Evolutionary conservation across 441 rosid species (phyloP), one percentile per base, ranked within the genome.

Genomic region (Pelargonium myrrhifolium): DNA sequence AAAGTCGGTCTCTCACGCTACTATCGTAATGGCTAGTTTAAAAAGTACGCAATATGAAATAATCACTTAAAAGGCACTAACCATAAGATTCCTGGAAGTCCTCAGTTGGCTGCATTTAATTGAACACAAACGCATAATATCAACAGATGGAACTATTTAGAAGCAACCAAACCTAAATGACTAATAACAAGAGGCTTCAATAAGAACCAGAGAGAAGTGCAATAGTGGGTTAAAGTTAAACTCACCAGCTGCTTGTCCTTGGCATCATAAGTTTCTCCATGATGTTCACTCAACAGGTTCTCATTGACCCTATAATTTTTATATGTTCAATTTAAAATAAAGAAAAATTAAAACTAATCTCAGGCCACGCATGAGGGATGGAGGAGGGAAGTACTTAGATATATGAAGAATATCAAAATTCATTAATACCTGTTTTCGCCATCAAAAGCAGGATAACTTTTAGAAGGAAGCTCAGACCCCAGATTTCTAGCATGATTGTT

Each of bases 361-460:
- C 26, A 24, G 26, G 26, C 26, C 26, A 24, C 26, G 26, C 26
- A 24, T 24, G 26, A 24, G 26, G 26, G 26, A 24, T 24, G 26
- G 26, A 42, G 47, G 47, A 12, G 12, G 12, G 47, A 42, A 42
- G 47, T 42, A 8, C 26, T 24, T 24, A 24, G 26, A 24, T 24
- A 42, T 42, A 42, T 1, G 47, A 42, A 42, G 47, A 42, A 8
- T 42, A 42, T 1, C 9, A 42, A 42, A 42, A 42, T 42, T 42
- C 47, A 42, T 12, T 42, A 55, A 43, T 21, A 93, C 97, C 94
- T 90, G 85, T 55, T 89, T 71, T 72, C 87, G 66, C 72, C 76
- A 72, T 73, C 78, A 21, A 73, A 76, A 63, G 86, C 65, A 66
- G 78, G 72, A 65, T 76, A 56, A 63, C 64, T 80, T 72, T 71